Base-by-base conservation (phyloP, 306 rosid species). In the Myrica gale region DNA sequence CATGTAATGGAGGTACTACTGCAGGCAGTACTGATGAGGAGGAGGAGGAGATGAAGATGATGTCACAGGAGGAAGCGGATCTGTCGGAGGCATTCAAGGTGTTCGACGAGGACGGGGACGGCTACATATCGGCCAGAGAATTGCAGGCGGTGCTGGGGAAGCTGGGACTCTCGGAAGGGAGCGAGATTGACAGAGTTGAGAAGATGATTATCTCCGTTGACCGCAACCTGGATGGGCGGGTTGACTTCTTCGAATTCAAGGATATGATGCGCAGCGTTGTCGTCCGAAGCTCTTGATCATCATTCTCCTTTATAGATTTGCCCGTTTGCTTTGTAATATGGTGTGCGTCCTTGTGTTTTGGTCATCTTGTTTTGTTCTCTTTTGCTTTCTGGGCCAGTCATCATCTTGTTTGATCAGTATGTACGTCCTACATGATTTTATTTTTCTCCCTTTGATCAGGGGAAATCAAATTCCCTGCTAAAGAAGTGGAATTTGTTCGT, bases 31-130 rank as follows among this genome's bases (percentile, higher is more conserved):
- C 0, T 23, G 52, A 66, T 11, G 37, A 8, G 1, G 0, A 76
- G 62, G 0, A 76, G 62, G 79, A 72, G 8, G 61, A 19, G 55
- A 32, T 0, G 23, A 48, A 20, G 44, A 65, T 42, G 53, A 54
- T 61, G 70, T 52, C 74, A 2, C 90, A 80, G 69, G 85, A 89
- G 66, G 97, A 91, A 20, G 67, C 79, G 7, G 97, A 91, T 15
- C 80, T 93, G 1, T 72, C 88, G 65, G 98, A 93, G 79, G 98
- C 97, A 1, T 93, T 93, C 76, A 93, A 90, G 84, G 98, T 93
- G 53, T 93, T 93, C 74, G 98, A 93, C 8, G 94, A 85, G 76
- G 74, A 93, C 62, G 94, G 96, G 1, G 97, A 93, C 47, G 98
- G 97, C 1, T 93, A 68, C 74, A 93, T 93, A 16, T 93, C 94